Conservation (phyloP, 139 green algal genomes). For the Gonium pectorale region DNA sequence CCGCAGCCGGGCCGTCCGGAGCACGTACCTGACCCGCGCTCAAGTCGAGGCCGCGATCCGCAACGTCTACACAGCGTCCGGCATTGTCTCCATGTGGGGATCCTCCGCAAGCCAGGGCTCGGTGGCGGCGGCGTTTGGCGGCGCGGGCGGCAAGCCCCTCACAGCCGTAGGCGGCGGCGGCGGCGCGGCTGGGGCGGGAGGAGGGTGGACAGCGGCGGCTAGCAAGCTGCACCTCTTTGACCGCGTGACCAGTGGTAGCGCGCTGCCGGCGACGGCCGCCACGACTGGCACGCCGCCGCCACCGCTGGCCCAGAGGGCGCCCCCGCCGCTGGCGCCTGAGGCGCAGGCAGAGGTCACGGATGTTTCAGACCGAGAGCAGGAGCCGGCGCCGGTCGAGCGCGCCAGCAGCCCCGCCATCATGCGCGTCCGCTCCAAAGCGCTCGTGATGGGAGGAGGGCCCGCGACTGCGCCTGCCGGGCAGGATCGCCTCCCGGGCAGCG, state of each 20-base stretch:
- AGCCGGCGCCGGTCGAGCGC: too few species aligned
- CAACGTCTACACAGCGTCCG: neutral
- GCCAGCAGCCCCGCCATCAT: too few species aligned
- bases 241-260: too few species aligned
- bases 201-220: neutral
- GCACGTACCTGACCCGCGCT: constrained; percentile 7
- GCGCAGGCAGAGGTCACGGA: too few species aligned
- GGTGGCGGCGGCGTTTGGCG: neutral
- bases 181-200: neutral
- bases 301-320: neutral
- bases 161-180: neutral
- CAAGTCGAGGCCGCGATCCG: neutral
- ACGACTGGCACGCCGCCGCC: neutral
- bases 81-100: neutral
- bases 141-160: neutral
- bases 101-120: too few species aligned
- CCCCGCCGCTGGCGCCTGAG: too few species aligned
- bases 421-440: too few species aligned
- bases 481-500: too few species aligned
- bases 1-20: neutral
- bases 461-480: too few species aligned
- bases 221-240: too few species aligned
- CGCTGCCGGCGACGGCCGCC: neutral
- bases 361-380: too few species aligned
- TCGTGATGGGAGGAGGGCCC: too few species aligned